Conservation (phyloP, 176 grass and related monocot genomes). For the Poa pratensis region DNA sequence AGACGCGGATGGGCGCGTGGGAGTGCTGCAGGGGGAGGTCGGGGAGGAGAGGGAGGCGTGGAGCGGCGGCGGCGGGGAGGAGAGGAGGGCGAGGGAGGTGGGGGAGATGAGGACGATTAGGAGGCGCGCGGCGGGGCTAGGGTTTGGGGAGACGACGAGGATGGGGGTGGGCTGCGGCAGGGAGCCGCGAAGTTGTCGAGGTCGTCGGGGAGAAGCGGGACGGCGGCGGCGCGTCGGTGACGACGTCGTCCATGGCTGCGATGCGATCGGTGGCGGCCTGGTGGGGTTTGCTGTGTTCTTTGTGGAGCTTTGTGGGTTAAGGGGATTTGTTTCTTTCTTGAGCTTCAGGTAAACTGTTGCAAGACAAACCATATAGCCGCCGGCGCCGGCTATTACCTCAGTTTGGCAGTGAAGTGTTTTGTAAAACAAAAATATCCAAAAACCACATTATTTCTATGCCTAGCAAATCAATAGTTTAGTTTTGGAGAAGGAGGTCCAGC, state of each 20-base stretch:
- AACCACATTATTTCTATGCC: too few species aligned
- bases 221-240: conserved; percentile 70
- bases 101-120: conserved; percentile 73
- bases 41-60: conserved; percentile 69
- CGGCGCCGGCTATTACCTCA: too few species aligned
- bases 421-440: too few species aligned
- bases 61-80: conserved; percentile 45
- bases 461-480: too few species aligned
- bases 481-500: too few species aligned
- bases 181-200: conserved; percentile 71
- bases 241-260: conserved; percentile 62
- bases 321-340: too few species aligned
- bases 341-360: background rate
- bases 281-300: background rate
- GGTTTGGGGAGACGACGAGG: conserved; percentile 55
- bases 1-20: conserved; percentile 66
- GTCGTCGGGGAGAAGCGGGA: conserved; percentile 72
- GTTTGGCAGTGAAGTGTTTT: too few species aligned
- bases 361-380: too few species aligned
- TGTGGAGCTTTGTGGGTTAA: background rate
- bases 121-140: conserved; percentile 47
- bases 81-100: conserved; percentile 63
- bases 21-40: conserved; percentile 51
- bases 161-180: conserved; percentile 53
- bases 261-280: conserved; percentile 16